A percentile compares a stretch with the other conserved stretches of the same genome.
These are phyloP conservation scores for Populus alba DNA, from an alignment of 345 rosid genomes.

Conservation along the genomic window DNA sequence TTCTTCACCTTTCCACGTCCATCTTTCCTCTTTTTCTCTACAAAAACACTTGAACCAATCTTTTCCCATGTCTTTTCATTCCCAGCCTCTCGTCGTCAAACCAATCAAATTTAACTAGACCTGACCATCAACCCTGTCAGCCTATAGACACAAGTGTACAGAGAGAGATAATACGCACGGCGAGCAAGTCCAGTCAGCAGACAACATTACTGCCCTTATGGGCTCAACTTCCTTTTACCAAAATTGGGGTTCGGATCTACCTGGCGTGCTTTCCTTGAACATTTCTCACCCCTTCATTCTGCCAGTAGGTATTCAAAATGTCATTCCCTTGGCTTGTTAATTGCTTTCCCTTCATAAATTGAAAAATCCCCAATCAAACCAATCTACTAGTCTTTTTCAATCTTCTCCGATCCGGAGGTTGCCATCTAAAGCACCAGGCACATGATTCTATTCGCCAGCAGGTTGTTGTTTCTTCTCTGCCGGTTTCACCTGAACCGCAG, in stretches of 20 bases:
- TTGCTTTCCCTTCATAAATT: not conserved
- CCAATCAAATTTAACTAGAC: constrained; percentile 32
- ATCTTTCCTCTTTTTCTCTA: constrained; percentile 5
- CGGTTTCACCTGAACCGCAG: constrained; percentile 71
- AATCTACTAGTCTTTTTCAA: not conserved
- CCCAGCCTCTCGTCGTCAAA: constrained; percentile 18
- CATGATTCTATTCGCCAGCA: constrained; percentile 62
- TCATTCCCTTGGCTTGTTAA: constrained; percentile 8
- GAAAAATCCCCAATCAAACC: constrained; percentile 17
- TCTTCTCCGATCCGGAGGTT: not conserved
- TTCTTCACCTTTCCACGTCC: not conserved
- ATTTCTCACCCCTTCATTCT: not conserved
- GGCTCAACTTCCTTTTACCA: constrained; percentile 18
- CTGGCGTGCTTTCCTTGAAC: constrained; percentile 6
- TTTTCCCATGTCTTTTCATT: not conserved
- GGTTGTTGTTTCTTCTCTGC: constrained; percentile 88
- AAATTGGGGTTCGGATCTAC: constrained; percentile 16
- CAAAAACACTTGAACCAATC: constrained; percentile 9
- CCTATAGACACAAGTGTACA: constrained; percentile 32
- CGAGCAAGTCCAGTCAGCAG: constrained; percentile 21
- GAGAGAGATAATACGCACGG: constrained; percentile 18
- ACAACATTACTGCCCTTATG: constrained; percentile 8
- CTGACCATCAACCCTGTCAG: constrained; percentile 29
- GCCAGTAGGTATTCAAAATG: constrained; percentile 11
- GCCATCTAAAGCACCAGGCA: constrained; percentile 5